These are phyloP conservation scores for Crotalaria pallida DNA, from an alignment of 306 rosid species.

Conservation along the genomic window DNA sequence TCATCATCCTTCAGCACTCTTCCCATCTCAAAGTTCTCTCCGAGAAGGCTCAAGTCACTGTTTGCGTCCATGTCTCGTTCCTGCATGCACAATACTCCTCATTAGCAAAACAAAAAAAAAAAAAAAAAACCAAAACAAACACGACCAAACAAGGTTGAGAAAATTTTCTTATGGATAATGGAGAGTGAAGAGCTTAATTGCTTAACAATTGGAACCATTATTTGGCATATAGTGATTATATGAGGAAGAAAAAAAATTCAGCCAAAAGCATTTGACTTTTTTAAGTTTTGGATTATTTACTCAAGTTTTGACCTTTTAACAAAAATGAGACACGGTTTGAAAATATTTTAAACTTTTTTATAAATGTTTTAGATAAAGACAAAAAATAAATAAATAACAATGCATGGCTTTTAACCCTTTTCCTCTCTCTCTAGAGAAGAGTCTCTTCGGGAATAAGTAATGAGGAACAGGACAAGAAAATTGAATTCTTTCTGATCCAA, in stretches of 20 bases:
- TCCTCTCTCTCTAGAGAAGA: background rate
- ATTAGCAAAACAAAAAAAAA: background rate
- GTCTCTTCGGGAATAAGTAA: slow-evolving; percentile 16
- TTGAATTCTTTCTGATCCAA: slow-evolving; percentile 24
- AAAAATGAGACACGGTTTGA: slow-evolving; percentile 27
- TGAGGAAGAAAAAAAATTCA: slow-evolving; percentile 19
- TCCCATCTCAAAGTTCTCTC: slow-evolving; percentile 57
- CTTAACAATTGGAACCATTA: slow-evolving; percentile 31
- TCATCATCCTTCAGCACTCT: slow-evolving; percentile 69
- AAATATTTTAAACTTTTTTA: slow-evolving; percentile 16
- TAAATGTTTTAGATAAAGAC: background rate
- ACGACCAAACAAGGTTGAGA: no score
- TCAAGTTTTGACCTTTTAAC: slow-evolving; percentile 36
- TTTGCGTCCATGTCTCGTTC: slow-evolving; percentile 63
- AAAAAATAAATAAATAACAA: slow-evolving; percentile 32
- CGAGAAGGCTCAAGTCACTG: slow-evolving; percentile 43
- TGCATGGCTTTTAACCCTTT: slow-evolving; percentile 33
- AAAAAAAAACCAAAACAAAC: background rate
- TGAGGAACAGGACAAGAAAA: slow-evolving; percentile 49
- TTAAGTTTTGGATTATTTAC: background rate
- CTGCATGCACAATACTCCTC: slow-evolving; percentile 35
- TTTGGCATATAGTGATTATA: slow-evolving; percentile 22
- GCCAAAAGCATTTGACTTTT: slow-evolving; percentile 31
- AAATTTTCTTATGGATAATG: no score
- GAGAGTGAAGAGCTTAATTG: no score